Conservation (phyloP, 1,284 basidiomycete species). For the Pholiota adiposa region DNA sequence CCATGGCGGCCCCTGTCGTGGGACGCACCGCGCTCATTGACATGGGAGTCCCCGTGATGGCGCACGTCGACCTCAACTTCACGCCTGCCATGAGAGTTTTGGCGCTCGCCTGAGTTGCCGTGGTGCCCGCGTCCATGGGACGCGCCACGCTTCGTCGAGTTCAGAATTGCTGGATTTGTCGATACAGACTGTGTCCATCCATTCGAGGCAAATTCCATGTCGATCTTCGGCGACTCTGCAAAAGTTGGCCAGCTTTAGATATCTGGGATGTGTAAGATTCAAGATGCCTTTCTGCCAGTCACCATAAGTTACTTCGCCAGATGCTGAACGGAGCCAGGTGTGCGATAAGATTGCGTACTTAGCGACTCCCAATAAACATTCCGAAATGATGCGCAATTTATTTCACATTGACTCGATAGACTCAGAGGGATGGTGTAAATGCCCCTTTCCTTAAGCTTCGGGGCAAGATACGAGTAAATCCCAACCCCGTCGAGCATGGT, state of each 20-base stretch:
- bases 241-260: background rate
- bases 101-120: background rate
- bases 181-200: slow-evolving; percentile 5
- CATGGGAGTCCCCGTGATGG: slow-evolving; percentile 1
- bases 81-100: background rate
- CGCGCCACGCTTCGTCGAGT: background rate
- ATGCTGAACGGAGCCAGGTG: background rate
- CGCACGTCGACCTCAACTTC: background rate
- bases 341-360: slow-evolving; percentile 3
- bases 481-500: background rate
- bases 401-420: no score
- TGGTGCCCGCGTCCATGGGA: background rate
- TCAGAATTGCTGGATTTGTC: slow-evolving; percentile 3
- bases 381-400: background rate
- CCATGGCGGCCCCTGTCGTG: background rate
- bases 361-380: background rate
- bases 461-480: background rate
- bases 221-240: background rate
- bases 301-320: background rate
- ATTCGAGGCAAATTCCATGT: background rate
- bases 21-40: background rate
- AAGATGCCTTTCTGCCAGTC: background rate
- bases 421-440: background rate
- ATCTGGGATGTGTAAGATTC: background rate
- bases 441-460: background rate